Conservation (phyloP, 352 stramenopile genomes). For the Phytophthora pseudosyringae region DNA sequence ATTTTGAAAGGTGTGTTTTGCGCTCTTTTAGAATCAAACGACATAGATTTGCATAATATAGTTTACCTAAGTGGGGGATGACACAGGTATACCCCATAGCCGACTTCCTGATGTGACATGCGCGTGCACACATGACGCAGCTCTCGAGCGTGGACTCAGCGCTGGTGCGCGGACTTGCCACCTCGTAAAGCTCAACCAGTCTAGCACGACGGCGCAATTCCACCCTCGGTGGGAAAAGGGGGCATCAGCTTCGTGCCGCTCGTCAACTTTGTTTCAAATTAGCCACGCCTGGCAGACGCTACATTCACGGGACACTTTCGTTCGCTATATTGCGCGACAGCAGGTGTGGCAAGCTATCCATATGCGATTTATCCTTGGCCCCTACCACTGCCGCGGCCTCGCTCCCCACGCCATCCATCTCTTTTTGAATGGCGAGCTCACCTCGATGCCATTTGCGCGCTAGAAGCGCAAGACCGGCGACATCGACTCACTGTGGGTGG, state of each 20-base stretch:
- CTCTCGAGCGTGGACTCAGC: conserved; percentile 4
- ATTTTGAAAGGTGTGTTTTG: too few species aligned
- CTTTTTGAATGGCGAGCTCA: conserved; percentile 23
- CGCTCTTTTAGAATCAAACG: too few species aligned
- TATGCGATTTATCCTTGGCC: conserved; percentile 11
- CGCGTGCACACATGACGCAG: not conserved
- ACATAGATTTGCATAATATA: too few species aligned
- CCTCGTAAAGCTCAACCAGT: conserved; percentile 4
- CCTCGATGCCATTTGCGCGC: not conserved
- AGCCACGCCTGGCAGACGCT: conserved; percentile 26
- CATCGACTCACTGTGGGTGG: conserved; percentile 20
- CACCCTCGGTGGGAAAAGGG: not conserved
- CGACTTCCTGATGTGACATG: conserved; percentile 6
- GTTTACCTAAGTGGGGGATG: too few species aligned
- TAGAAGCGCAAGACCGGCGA: not conserved
- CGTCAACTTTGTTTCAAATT: conserved; percentile 20
- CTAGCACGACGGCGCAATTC: conserved; percentile 14
- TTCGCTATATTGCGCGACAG: not conserved
- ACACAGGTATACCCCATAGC: conserved; percentile 24
- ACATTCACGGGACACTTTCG: not conserved
- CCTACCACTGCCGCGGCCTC: conserved; percentile 14
- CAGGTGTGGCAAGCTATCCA: conserved; percentile 13
- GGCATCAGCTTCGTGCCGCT: conserved; percentile 9
- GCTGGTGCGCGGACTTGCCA: conserved; percentile 1
- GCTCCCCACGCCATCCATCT: not conserved